These are phyloP conservation scores for Rhodofomes roseus DNA, from an alignment of 1,284 basidiomycete species.

Conservation along the genomic window DNA sequence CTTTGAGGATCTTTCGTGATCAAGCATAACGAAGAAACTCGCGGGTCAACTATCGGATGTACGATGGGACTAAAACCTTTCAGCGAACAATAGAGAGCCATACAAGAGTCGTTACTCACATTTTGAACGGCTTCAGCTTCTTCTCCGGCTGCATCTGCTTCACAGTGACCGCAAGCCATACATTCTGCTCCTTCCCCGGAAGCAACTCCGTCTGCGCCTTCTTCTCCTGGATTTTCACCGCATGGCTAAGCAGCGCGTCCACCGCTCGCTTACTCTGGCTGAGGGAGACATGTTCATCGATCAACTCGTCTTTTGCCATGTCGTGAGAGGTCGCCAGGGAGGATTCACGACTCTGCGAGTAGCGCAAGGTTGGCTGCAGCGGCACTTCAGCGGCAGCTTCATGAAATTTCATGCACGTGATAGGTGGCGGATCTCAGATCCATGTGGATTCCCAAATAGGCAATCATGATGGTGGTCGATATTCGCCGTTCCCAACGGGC, in stretches of 20 bases:
- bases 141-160: constrained; percentile 76
- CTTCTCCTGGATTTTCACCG: constrained; percentile 58
- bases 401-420: constrained; percentile 1
- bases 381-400: not conserved
- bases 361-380: too few species aligned
- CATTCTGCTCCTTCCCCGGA: constrained; percentile 71
- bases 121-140: constrained; percentile 78
- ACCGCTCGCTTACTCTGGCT: constrained; percentile 79
- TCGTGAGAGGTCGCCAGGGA: not conserved
- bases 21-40: constrained; percentile 78
- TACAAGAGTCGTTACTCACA: constrained; percentile 52
- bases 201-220: constrained; percentile 77
- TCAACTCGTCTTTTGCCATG: constrained; percentile 49
- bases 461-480: not conserved
- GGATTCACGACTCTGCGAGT: too few species aligned
- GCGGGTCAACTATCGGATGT: constrained; percentile 81
- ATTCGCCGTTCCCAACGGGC: too few species aligned
- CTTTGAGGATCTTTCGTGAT: constrained; percentile 96
- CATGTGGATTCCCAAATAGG: not conserved
- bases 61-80: constrained; percentile 58
- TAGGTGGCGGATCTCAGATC: not conserved
- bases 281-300: constrained; percentile 66
- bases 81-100: not conserved
- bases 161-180: constrained; percentile 85
- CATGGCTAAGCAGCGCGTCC: constrained; percentile 70